Base-by-base conservation (phyloP, 2,329 filamentous ascomycete species). In the Plectosphaerella sp. region DNA sequence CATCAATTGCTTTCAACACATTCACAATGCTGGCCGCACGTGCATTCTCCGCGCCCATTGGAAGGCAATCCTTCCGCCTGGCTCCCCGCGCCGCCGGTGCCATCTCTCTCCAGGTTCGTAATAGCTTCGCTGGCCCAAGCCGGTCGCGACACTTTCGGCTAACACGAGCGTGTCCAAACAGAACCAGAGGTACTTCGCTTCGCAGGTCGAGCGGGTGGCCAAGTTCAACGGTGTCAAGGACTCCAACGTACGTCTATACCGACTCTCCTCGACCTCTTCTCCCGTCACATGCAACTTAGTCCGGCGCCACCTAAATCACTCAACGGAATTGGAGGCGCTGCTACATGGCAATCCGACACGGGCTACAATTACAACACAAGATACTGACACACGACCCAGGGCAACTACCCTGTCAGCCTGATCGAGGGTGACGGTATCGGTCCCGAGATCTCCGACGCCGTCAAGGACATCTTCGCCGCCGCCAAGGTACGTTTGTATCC, bases 361-460 rank as follows among this genome's bases (percentile, higher is more conserved):
- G 46, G 51, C 51, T 47, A 46, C 48, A 53, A 42, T 51, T 45
- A 33, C 28, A 33, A 5, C 28, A 10, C 28, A 9, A 5, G 22
- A 22, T 5, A 33, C 28, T 33, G 28, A 33, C 28, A 33, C 28
- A 33, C 28, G 53, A 54, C 60, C 55, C 65, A 96, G 91, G 94
- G 94, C 68, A 94, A 94, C 75, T 99, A 88, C 83, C 89, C 89
- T 53, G 94, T 99, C 67, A 93, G 90, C 64, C 80, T 99, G 75
- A 99, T 99, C 62, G 95, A 99, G 82, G 94, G 95, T 76, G 95
- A 99, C 69, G 94, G 94, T 71, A 99, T 99, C 71, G 94, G 94
- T 57, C 94, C 94, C 59, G 93, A 99, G 78, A 99, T 99, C 70
- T 86, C 94, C 60, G 87, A 96, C 75, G 95, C 94, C 48, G 92